phyloP scores from a whole-genome alignment of 495 filamentous ascomycete genomes.

The Penicillium bovifimosum region DNA sequence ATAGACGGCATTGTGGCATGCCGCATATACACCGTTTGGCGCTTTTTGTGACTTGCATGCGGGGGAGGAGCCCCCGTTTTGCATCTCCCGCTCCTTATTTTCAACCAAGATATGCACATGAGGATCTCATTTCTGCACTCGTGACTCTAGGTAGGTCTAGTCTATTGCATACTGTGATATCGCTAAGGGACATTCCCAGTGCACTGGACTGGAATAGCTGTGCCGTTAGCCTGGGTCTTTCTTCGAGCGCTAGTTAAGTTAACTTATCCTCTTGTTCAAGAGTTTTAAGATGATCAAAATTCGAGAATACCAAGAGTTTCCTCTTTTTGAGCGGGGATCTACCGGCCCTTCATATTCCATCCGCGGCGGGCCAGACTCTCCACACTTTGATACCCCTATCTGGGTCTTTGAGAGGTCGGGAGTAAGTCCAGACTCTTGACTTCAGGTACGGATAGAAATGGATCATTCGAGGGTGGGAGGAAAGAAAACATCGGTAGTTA shows the following conservation, averaged over 20 bases:
- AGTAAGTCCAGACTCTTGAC: neutral
- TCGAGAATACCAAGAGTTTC: neutral
- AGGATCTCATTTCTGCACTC: too few relatives aligned
- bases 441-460: neutral
- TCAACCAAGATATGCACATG: too few relatives aligned
- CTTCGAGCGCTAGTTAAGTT: neutral
- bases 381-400: neutral
- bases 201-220: neutral
- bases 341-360: slow-evolving; percentile 5
- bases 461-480: too few relatives aligned
- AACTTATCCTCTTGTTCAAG: neutral
- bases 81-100: too few relatives aligned
- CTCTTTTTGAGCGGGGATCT: slow-evolving; percentile 5
- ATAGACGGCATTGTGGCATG: too few relatives aligned
- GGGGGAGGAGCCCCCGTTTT: neutral
- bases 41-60: slow-evolving; percentile 2
- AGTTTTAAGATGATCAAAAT: too few relatives aligned
- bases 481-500: too few relatives aligned
- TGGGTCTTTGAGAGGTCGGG: slow-evolving; percentile 2
- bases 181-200: neutral
- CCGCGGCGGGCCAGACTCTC: neutral
- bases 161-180: neutral
- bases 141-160: too few relatives aligned
- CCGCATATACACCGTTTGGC: neutral
- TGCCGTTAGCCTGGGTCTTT: neutral